A percentile compares a stretch with the other conserved stretches of the same genome.
phyloP scores from a whole-genome alignment of 2,329 filamentous ascomycete genomes.

The Apiospora marii region DNA sequence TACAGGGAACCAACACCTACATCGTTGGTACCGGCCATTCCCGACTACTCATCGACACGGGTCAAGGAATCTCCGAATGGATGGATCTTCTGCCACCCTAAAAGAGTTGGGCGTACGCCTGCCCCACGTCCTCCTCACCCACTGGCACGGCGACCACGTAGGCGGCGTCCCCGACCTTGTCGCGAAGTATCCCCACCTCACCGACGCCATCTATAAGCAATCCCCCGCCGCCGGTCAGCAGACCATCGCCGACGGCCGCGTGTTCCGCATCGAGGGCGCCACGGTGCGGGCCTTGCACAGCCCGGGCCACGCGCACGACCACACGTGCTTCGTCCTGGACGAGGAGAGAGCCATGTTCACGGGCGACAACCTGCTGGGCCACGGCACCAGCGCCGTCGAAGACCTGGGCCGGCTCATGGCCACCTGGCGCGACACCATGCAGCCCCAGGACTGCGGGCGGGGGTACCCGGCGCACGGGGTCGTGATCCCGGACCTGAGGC shows the following conservation, averaged over 20 bases:
- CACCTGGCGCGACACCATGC: slow-evolving; percentile 74
- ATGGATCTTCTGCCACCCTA: slow-evolving; percentile 40
- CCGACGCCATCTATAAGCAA: slow-evolving; percentile 68
- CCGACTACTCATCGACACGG: slow-evolving; percentile 89
- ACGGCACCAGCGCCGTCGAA: slow-evolving; percentile 85
- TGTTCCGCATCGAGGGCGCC: slow-evolving; percentile 55
- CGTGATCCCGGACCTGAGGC: slow-evolving; percentile 75
- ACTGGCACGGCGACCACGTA: slow-evolving; percentile 90
- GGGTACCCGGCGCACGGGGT: slow-evolving; percentile 89
- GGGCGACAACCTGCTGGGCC: slow-evolving; percentile 84
- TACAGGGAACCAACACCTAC: slow-evolving; percentile 93
- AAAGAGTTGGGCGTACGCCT: slow-evolving; percentile 32
- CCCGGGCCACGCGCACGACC: slow-evolving; percentile 78
- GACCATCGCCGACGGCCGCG: slow-evolving; percentile 61
- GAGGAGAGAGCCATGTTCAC: slow-evolving; percentile 87
- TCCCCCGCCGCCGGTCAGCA: slow-evolving; percentile 59
- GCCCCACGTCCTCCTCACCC: slow-evolving; percentile 75
- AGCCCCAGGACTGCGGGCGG: slow-evolving; percentile 62
- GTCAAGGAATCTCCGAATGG: slow-evolving; percentile 82
- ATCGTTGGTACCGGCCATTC: slow-evolving; percentile 77
- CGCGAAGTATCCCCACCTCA: slow-evolving; percentile 65
- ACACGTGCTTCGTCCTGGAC: slow-evolving; percentile 78
- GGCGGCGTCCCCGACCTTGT: slow-evolving; percentile 76
- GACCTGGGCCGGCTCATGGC: slow-evolving; percentile 72
- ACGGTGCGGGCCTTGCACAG: slow-evolving; percentile 44